Percentiles rank a stretch among this genome's conserved stretches.
These are phyloP conservation scores for Cytidiella melzeri DNA, from an alignment of 768 basidiomycete species.

Conservation along the genomic window DNA sequence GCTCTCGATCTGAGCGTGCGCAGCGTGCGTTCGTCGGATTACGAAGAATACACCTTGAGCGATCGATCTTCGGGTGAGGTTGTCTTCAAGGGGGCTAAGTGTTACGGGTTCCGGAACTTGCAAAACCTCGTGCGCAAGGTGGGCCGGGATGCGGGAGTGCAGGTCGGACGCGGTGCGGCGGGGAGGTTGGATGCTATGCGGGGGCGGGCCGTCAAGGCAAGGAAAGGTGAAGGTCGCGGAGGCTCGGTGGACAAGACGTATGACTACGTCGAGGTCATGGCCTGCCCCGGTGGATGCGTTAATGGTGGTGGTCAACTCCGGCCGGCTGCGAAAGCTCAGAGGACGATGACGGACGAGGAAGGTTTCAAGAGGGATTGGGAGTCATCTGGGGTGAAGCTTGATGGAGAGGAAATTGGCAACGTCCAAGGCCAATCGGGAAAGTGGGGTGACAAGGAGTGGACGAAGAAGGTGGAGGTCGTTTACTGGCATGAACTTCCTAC, in stretches of 20 bases:
- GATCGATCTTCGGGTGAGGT: slow-evolving; percentile 44
- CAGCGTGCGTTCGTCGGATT: slow-evolving; percentile 66
- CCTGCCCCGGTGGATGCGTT: slow-evolving; percentile 95
- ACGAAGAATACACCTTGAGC: slow-evolving; percentile 64
- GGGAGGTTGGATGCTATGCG: slow-evolving; percentile 34
- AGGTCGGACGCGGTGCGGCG: slow-evolving; percentile 65
- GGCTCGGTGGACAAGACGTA: slow-evolving; percentile 41
- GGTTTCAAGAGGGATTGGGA: slow-evolving; percentile 62
- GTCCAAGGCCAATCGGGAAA: slow-evolving; percentile 42
- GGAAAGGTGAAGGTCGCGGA: slow-evolving; percentile 23
- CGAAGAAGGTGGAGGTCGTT: slow-evolving; percentile 67
- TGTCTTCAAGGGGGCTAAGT: slow-evolving; percentile 89
- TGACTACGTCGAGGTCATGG: slow-evolving; percentile 98
- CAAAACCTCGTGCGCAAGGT: slow-evolving; percentile 95
- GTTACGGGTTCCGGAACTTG: slow-evolving; percentile 95
- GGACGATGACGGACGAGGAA: slow-evolving; percentile 47
- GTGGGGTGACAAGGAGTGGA: slow-evolving; percentile 86
- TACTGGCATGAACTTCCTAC: slow-evolving; percentile 65
- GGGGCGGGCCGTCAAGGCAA: slow-evolving; percentile 17
- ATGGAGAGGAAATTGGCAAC: slow-evolving; percentile 19
- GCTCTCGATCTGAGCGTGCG: slow-evolving; percentile 44
- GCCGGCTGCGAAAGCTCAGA: slow-evolving; percentile 10
- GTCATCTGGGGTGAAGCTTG: slow-evolving; percentile 41
- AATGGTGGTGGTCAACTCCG: slow-evolving; percentile 91
- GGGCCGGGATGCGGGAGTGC: slow-evolving; percentile 75